Evolutionary conservation across 1,139 yeast genomes (phyloP), one percentile per base, ranked within the genome.

Genomic region (Debaryomyces sp.): DNA sequence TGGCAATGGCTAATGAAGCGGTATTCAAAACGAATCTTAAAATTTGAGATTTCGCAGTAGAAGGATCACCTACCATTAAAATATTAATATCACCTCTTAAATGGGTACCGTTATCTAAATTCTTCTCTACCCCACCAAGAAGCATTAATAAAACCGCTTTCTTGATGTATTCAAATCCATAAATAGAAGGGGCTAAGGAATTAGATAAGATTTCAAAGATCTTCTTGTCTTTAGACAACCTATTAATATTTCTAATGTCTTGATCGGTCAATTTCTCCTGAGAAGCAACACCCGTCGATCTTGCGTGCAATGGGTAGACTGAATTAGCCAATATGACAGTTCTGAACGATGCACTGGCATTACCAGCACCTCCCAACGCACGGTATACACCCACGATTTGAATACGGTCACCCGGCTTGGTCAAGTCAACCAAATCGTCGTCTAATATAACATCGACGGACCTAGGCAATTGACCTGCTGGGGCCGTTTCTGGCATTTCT

Each of bases 401-500:
- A 33, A 92, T 84, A 65, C 99, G 84, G 64, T 94, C 99, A 62
- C 99, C 99, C 0, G 99, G 98, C 67, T 94, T 94, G 43, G 91
- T 89, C 48, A 74, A 72, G 63, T 94, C 99, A 2, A 94, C 99
- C 56, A 94, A 77, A 65, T 94, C 99, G 62, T 92, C 98, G 66
- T 94, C 97, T 62, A 95, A 74, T 21, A 94, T 81, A 34, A 94
- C 88, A 63, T 94, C 99, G 36, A 94, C 82, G 2, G 96, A 86
- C 57, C 99, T 78, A 37, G 99, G 99, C 54, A 94, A 77, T 69
- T 94, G 99, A 51, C 99, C 99, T 1, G 98, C 96, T 15, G 99
- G 99, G 0, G 99, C 97, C 57, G 87, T 81, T 71, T 94, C 99
- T 1, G 99, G 99, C 94, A 95, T 89, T 72, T 94, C 99, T 68